phyloP scores from a whole-genome alignment of 768 basidiomycete species.

The Porpolomopsis calyptriformis region DNA sequence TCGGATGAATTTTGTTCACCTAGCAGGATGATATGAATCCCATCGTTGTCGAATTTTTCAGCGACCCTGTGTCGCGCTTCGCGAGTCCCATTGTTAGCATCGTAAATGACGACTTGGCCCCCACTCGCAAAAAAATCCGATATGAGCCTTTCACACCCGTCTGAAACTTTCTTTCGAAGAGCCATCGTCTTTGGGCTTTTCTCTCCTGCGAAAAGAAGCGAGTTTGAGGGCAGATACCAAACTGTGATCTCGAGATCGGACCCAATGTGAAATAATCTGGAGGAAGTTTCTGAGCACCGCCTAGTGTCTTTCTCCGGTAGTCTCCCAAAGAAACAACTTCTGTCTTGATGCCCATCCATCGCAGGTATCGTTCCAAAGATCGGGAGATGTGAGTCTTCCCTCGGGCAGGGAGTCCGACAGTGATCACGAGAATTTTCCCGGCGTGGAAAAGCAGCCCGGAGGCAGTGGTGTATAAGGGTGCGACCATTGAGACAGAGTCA shows the following conservation, averaged over 20 bases:
- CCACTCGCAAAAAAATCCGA: conserved; percentile 78
- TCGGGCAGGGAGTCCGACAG: conserved; percentile 87
- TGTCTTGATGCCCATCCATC: conserved; percentile 97
- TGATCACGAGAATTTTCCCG: conserved; percentile 88
- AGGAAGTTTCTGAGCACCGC: conserved; percentile 80
- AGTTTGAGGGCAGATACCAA: neutral
- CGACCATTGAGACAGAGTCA: conserved; percentile 50
- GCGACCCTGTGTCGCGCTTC: conserved; percentile 58
- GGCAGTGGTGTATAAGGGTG: conserved; percentile 90
- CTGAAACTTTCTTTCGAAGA: conserved; percentile 61
- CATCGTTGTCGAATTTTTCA: conserved; percentile 75
- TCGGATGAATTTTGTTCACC: conserved; percentile 40
- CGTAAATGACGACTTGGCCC: conserved; percentile 97
- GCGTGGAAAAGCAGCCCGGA: conserved; percentile 83
- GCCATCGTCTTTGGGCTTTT: conserved; percentile 74
- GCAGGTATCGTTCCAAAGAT: conserved; percentile 89
- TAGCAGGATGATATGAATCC: conserved; percentile 88
- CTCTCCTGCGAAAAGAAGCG: conserved; percentile 36
- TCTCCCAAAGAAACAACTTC: conserved; percentile 93
- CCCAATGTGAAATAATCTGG: conserved; percentile 86
- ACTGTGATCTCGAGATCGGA: conserved; percentile 20
- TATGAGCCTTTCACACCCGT: conserved; percentile 82
- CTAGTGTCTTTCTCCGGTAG: conserved; percentile 82
- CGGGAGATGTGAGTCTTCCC: conserved; percentile 97
- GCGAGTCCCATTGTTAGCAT: conserved; percentile 86